Conservation (phyloP, 73 alveolate species). For the Paramecium tetraurelia region DNA sequence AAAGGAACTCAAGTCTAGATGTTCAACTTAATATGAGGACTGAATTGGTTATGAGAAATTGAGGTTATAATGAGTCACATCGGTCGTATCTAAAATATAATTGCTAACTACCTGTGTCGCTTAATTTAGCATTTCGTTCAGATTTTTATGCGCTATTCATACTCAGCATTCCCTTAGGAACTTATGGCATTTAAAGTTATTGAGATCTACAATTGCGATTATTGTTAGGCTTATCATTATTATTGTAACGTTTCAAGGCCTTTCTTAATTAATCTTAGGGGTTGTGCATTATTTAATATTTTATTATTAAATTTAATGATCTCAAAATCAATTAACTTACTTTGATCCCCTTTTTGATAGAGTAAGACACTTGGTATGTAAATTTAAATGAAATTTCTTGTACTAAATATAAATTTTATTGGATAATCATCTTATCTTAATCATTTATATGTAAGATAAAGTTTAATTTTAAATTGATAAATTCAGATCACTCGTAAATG, state of each 20-base stretch:
- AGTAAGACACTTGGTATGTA: neutral
- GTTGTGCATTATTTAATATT: neutral
- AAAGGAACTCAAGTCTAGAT: conserved; percentile 69
- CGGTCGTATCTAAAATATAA: conserved; percentile 19
- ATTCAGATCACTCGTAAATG: neutral
- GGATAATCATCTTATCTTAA: neutral
- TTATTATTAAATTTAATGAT: neutral
- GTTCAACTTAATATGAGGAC: conserved; percentile 36
- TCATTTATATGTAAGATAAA: neutral
- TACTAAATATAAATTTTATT: no score
- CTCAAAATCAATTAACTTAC: neutral
- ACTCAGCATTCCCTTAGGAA: conserved; percentile 19
- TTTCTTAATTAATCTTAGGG: neutral
- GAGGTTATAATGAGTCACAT: conserved; percentile 30
- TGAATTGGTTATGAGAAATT: neutral
- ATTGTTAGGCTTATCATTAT: neutral
- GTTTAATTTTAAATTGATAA: neutral
- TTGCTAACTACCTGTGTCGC: neutral
- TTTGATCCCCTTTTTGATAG: neutral
- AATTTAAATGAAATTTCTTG: neutral
- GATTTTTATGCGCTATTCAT: conserved; percentile 37
- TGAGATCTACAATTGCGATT: neutral
- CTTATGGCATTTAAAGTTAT: neutral
- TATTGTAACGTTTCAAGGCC: neutral
- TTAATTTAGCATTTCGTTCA: conserved; percentile 28